Conservation (phyloP, 768 basidiomycete genomes). For the Boletus sp. region DNA sequence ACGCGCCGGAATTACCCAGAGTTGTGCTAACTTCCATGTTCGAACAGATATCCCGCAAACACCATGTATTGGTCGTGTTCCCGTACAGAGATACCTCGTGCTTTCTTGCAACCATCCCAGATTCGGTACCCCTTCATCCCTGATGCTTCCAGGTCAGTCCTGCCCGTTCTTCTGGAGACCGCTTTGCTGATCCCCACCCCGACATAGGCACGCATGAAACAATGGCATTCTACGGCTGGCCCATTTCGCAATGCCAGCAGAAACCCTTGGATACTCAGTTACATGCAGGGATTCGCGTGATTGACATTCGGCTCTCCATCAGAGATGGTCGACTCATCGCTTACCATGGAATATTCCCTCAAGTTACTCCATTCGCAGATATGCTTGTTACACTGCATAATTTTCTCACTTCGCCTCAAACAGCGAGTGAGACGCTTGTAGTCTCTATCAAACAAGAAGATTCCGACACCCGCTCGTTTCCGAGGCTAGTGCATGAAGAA, state of each 20-base stretch:
- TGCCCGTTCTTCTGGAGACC: constrained; percentile 31
- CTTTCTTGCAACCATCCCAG: constrained; percentile 62
- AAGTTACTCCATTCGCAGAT: constrained; percentile 61
- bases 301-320: constrained; percentile 79
- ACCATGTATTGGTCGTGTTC: constrained; percentile 52
- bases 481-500: constrained; percentile 59
- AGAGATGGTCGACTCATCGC: constrained; percentile 61
- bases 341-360: constrained; percentile 77
- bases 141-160: constrained; percentile 71
- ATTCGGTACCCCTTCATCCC: constrained; percentile 64
- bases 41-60: constrained; percentile 43
- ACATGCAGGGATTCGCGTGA: constrained; percentile 68
- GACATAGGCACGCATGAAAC: constrained; percentile 14
- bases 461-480: constrained; percentile 52
- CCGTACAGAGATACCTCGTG: constrained; percentile 55
- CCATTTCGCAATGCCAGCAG: constrained; percentile 83
- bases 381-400: constrained; percentile 59
- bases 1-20: background rate
- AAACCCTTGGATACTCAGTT: constrained; percentile 64
- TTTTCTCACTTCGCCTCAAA: constrained; percentile 58
- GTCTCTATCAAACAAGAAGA: constrained; percentile 92
- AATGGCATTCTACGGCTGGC: constrained; percentile 84
- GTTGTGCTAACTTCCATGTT: constrained; percentile 4
- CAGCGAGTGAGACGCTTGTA: constrained; percentile 70
- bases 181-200: background rate